Evolutionary conservation across 1,139 yeast genomes (phyloP).

Genomic region (Geotrichum carabidarum): DNA sequence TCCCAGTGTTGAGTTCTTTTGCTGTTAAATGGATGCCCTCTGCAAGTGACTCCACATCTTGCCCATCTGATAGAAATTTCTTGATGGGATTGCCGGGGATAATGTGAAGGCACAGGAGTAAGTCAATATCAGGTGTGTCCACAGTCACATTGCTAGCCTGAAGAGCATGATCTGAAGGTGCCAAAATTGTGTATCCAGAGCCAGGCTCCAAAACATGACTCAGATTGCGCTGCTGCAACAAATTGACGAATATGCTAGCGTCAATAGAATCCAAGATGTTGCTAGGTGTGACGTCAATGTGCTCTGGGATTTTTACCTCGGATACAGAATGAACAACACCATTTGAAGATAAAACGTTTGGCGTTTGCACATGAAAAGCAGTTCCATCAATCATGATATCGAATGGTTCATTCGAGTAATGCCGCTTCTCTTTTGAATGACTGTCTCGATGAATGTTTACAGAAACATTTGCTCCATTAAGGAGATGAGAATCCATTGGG

Average conservation of each 20-base stretch:
- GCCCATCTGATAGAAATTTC: conserved; percentile 33
- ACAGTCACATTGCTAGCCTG: conserved; percentile 49
- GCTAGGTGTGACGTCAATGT: conserved; percentile 49
- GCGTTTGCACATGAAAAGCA: conserved; percentile 36
- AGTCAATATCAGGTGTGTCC: conserved; percentile 44
- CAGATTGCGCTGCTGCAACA: conserved; percentile 43
- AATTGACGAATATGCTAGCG: conserved; percentile 42
- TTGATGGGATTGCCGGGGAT: conserved; percentile 51
- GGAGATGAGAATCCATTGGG: conserved; percentile 28
- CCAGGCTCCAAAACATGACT: conserved; percentile 35
- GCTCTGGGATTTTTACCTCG: conserved; percentile 53
- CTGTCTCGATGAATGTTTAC: conserved; percentile 30
- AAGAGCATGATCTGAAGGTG: conserved; percentile 64
- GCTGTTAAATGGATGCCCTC: conserved; percentile 46
- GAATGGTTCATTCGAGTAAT: conserved; percentile 5
- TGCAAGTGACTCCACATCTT: conserved; percentile 40
- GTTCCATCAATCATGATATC: conserved; percentile 32
- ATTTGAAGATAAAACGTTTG: conserved; percentile 71
- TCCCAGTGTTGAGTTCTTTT: conserved; percentile 33
- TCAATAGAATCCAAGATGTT: conserved; percentile 55
- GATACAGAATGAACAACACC: conserved; percentile 80
- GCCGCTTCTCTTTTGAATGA: background rate
- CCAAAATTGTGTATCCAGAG: conserved; percentile 57
- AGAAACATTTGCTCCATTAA: conserved; percentile 39
- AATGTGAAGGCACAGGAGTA: conserved; percentile 63